Base-by-base conservation (phyloP, 192 early-diverging fungal genomes). In the Backusella liffmaniae region DNA sequence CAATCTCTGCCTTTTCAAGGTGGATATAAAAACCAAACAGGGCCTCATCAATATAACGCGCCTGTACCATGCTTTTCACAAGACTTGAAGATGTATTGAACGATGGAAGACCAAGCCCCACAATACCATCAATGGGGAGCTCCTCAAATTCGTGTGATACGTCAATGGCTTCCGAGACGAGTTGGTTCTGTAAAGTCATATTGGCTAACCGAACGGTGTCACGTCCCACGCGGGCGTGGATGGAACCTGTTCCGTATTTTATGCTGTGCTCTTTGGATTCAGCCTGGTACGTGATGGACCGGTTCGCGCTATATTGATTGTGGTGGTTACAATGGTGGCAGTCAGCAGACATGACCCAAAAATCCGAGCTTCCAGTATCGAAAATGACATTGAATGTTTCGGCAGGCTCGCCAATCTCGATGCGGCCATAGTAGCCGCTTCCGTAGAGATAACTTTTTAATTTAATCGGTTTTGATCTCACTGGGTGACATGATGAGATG, bases 361-460 rank as follows among this genome's bases (percentile, higher is more conserved):
- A 76, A 75, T 92, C 90, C 30, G 89, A 84, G n/a, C 90, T 91
- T 8, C 92, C 92, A 0, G 92, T 93, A 73, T 93, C 92, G 73
- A 93, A 91, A 12, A 87, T 88, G 56, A 94, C 84, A 26, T 88
- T 88, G 68, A 92, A 92, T 34, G 78, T 79, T 39, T 92, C 91
- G 8, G 87, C 79, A 9, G 92, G 92, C 7, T 87, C 84, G 34
- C 92, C 92, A 1, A 93, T 51, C 2, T 37, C 13, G 2, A 80
- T 80, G 13, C 59, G 66, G 0, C 79, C 79, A 59, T 76, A 80
- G 36, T 80, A 80, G 13, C 79, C 75, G 26, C 56, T 62, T 62
- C 56, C 56, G 12, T 62, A 62, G 9, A 62, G 70, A 21, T 39
- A 36, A 12, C 34, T 36, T 4, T 37, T 41, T 62, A 62, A 26